A percentile compares a stretch with the other conserved stretches of the same genome.
Evolutionary conservation across 106 monocot species (phyloP).

Genomic region (Agapanthus africanus): DNA sequence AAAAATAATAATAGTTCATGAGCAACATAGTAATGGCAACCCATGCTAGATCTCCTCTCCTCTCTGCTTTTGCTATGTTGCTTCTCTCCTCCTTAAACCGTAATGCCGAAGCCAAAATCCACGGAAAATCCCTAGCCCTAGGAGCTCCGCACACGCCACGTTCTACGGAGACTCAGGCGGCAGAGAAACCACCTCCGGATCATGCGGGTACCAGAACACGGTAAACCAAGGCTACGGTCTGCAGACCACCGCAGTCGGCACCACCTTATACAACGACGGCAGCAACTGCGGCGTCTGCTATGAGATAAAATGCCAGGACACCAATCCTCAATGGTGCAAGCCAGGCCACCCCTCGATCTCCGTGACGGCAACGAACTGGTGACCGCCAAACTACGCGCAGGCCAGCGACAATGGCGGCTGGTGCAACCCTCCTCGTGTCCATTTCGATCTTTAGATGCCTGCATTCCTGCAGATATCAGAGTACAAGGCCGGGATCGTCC

Average conservation of each 20-base stretch:
- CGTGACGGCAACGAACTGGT: slow-evolving; percentile 52
- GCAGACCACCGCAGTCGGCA: slow-evolving; percentile 62
- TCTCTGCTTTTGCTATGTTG: neutral
- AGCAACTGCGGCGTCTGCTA: slow-evolving; percentile 43
- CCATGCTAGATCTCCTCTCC: neutral
- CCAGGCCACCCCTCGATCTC: slow-evolving; percentile 20
- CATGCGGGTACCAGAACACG: slow-evolving; percentile 44
- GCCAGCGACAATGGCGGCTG: no score
- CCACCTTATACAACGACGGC: slow-evolving; percentile 53
- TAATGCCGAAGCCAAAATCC: neutral
- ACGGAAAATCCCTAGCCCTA: neutral
- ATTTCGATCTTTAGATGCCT: slow-evolving; percentile 36
- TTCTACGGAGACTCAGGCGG: slow-evolving; percentile 18
- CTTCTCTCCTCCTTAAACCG: no score
- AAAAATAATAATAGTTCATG: no score
- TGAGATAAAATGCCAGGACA: slow-evolving; percentile 16
- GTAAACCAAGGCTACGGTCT: slow-evolving; percentile 33
- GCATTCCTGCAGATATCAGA: slow-evolving; percentile 22
- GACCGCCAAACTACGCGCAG: no score
- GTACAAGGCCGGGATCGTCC: slow-evolving; percentile 29
- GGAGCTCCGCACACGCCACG: slow-evolving; percentile 5
- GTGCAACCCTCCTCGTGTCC: slow-evolving; percentile 42
- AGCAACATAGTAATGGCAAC: neutral
- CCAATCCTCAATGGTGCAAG: slow-evolving; percentile 26
- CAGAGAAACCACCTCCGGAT: slow-evolving; percentile 21